Evolutionary conservation across 176 grass and related monocot genomes (phyloP).

Genomic region (Avena insularis): DNA sequence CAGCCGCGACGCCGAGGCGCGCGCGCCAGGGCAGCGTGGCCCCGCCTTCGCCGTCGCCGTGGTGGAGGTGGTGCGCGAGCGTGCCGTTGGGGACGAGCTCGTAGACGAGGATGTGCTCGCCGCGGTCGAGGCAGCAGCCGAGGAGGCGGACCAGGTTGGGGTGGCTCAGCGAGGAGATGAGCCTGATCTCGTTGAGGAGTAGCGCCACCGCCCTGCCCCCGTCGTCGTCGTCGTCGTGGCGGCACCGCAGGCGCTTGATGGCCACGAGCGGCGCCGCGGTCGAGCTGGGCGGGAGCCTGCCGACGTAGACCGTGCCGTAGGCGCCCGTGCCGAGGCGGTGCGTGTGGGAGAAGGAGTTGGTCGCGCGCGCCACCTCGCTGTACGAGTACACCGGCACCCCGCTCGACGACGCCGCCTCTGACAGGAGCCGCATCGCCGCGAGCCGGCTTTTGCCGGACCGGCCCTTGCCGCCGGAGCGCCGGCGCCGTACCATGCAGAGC

Average conservation of each 20-base stretch:
- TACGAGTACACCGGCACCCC: constrained; percentile 77
- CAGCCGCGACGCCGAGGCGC: constrained; percentile 62
- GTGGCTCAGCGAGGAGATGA: constrained; percentile 85
- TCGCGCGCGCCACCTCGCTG: constrained; percentile 69
- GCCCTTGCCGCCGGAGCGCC: not conserved
- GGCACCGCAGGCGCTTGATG: constrained; percentile 78
- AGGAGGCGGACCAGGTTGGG: constrained; percentile 84
- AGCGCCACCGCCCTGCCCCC: not conserved
- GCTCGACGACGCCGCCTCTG: constrained; percentile 61
- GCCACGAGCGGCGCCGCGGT: constrained; percentile 56
- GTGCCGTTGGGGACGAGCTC: constrained; percentile 93
- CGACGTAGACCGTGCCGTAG: constrained; percentile 91
- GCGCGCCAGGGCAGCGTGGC: constrained; percentile 53
- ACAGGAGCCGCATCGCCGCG: constrained; percentile 51
- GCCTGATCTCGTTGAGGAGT: constrained; percentile 83
- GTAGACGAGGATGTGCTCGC: constrained; percentile 91
- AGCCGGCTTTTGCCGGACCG: constrained; percentile 27
- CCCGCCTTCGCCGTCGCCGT: not conserved
- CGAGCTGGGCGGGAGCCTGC: constrained; percentile 52
- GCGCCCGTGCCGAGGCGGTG: constrained; percentile 81
- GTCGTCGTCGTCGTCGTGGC: constrained; percentile 33
- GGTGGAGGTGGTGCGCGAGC: constrained; percentile 66
- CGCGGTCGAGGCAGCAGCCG: constrained; percentile 87
- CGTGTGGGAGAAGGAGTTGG: constrained; percentile 72
- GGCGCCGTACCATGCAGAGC: constrained; percentile 38